phyloP scores from a whole-genome alignment of 1,139 yeast genomes.

The Yarrowia galli region DNA sequence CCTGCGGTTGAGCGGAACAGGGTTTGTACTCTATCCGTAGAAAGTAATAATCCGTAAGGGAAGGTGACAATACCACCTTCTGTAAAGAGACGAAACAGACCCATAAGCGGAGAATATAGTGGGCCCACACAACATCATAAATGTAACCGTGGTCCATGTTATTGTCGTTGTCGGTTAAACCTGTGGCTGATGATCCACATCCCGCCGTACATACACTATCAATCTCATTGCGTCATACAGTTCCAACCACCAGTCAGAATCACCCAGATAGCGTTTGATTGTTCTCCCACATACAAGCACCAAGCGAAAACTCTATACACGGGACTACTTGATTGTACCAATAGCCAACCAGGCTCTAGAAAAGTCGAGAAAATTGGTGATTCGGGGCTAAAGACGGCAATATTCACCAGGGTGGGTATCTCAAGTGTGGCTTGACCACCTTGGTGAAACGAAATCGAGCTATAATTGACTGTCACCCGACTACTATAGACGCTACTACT shows the following conservation, averaged over 20 bases:
- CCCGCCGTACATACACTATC: no score
- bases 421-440: no score
- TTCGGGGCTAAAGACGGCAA: no score
- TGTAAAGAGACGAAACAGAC: neutral
- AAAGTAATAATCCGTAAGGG: neutral
- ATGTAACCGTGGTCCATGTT: neutral
- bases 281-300: slow-evolving; percentile 14
- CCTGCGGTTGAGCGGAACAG: slow-evolving; percentile 27
- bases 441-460: neutral
- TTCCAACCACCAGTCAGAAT: no score
- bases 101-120: neutral
- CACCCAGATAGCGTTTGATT: slow-evolving; percentile 9
- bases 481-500: no score
- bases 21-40: slow-evolving; percentile 4
- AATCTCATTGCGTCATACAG: neutral
- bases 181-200: slow-evolving; percentile 1
- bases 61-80: neutral
- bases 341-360: no score
- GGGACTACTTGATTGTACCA: no score
- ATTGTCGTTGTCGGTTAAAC: neutral
- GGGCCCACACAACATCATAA: neutral
- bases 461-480: neutral
- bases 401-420: no score
- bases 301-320: neutral
- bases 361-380: no score